phyloP scores from a whole-genome alignment of 352 stramenopile genomes.

The Elongisporangium senticosum region DNA sequence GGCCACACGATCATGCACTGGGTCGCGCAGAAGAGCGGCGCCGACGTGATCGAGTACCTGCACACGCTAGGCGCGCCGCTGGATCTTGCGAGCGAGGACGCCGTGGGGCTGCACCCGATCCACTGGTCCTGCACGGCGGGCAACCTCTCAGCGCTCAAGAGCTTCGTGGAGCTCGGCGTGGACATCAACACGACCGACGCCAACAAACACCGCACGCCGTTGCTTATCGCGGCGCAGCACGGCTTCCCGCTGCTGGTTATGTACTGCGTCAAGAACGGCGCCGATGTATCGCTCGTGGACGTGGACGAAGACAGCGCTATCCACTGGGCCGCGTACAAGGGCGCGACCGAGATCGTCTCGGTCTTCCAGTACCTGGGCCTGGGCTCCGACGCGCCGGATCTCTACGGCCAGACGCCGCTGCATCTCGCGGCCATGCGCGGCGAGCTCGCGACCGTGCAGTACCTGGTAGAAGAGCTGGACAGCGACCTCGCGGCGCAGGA shows the following conservation, averaged over 20 bases:
- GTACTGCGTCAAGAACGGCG: slow-evolving; percentile 67
- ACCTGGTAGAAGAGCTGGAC: slow-evolving; percentile 74
- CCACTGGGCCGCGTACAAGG: slow-evolving; percentile 86
- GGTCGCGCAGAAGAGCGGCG: slow-evolving; percentile 48
- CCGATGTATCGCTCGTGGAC: slow-evolving; percentile 61
- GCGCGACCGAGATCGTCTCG: slow-evolving; percentile 71
- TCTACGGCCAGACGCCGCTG: slow-evolving; percentile 76
- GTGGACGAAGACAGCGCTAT: slow-evolving; percentile 70
- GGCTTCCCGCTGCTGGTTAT: slow-evolving; percentile 70
- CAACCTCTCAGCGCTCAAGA: slow-evolving; percentile 57
- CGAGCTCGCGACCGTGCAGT: slow-evolving; percentile 66
- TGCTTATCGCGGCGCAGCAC: slow-evolving; percentile 75
- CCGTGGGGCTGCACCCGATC: slow-evolving; percentile 63
- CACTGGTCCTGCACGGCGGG: slow-evolving; percentile 79
- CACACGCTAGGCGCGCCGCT: slow-evolving; percentile 38
- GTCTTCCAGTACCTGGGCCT: slow-evolving; percentile 81
- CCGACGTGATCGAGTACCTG: slow-evolving; percentile 55
- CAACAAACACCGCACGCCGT: slow-evolving; percentile 63
- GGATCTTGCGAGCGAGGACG: slow-evolving; percentile 54
- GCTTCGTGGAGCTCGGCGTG: slow-evolving; percentile 57
- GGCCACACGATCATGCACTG: slow-evolving; percentile 74
- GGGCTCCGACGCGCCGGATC: slow-evolving; percentile 51
- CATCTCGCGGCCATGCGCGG: slow-evolving; percentile 79
- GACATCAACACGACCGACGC: slow-evolving; percentile 72
- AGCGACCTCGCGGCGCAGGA: slow-evolving; percentile 47